A percentile compares a stretch with the other conserved stretches of the same genome.
Evolutionary conservation across 805 yeast genomes (phyloP).

Genomic region (Lipomyces anomalus): DNA sequence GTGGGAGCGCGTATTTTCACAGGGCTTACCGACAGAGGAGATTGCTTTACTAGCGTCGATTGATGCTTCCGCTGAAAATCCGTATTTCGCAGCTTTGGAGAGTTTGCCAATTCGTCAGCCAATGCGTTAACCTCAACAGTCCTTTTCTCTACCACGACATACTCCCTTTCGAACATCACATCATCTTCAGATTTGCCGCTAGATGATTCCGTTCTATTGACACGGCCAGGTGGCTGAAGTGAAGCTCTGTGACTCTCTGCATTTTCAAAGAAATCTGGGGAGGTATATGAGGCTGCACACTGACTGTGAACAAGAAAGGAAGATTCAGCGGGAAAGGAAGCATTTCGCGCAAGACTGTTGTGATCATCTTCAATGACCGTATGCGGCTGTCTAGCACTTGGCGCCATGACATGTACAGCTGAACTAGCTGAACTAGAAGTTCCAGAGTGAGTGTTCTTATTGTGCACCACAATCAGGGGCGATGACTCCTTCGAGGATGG

Average conservation of each 20-base stretch:
- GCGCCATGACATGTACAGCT: no score
- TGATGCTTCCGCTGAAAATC: neutral
- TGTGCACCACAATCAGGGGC: neutral
- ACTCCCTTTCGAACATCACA: conserved; percentile 60
- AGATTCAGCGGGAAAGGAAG: neutral
- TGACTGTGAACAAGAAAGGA: no score
- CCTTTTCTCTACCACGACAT: conserved; percentile 90
- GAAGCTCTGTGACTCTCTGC: neutral
- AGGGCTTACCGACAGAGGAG: neutral
- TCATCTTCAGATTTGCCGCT: conserved; percentile 21
- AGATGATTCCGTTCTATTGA: neutral
- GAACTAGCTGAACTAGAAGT: no score
- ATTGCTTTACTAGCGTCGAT: neutral
- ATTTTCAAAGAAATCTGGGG: neutral
- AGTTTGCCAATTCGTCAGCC: conserved; percentile 77
- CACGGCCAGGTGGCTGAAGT: neutral
- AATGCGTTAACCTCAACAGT: conserved; percentile 92
- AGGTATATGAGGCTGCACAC: neutral
- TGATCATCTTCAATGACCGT: no score
- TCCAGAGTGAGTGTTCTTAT: conserved; percentile 6
- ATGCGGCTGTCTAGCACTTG: neutral
- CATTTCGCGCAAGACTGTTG: neutral
- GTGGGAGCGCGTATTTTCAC: neutral
- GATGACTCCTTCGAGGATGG: neutral
- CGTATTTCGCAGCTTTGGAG: conserved; percentile 9